These are phyloP conservation scores for Aegilops sharonensis DNA, from an alignment of 176 grass and related monocot species.

Conservation along the genomic window DNA sequence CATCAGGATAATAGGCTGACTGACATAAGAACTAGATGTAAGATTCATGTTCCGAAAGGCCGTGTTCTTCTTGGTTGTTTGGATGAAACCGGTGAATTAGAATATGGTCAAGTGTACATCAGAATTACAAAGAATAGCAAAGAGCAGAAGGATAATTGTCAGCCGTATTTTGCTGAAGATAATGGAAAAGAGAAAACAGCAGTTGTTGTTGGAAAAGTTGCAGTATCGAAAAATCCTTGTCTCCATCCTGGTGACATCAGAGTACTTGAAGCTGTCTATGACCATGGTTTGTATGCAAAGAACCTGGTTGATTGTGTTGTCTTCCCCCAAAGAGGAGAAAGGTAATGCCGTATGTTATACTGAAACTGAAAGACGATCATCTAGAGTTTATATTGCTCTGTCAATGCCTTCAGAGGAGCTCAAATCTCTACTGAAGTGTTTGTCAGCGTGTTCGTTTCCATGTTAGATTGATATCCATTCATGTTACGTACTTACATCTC, in stretches of 20 bases:
- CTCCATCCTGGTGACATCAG: constrained; percentile 95
- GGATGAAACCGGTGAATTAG: constrained; percentile 62
- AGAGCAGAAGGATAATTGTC: constrained; percentile 50
- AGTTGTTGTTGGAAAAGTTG: constrained; percentile 65
- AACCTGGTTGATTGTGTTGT: constrained; percentile 81
- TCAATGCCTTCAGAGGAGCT: not conserved
- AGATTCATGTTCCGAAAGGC: constrained; percentile 80
- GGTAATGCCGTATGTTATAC: constrained; percentile 43
- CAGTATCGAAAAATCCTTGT: constrained; percentile 87
- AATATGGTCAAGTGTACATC: constrained; percentile 85
- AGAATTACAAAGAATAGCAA: constrained; percentile 74
- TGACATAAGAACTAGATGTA: constrained; percentile 77
- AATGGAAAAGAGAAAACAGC: constrained; percentile 40
- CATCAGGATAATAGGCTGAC: constrained; percentile 66
- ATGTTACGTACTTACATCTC: not conserved
- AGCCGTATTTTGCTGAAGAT: constrained; percentile 46
- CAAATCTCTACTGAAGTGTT: constrained; percentile 17
- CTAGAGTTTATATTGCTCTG: constrained; percentile 17
- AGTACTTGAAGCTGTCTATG: constrained; percentile 83
- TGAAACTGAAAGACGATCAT: constrained; percentile 20
- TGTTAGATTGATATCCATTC: constrained; percentile 19
- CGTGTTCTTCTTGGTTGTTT: constrained; percentile 92
- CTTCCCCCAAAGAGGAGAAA: constrained; percentile 86
- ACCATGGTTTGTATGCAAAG: constrained; percentile 56
- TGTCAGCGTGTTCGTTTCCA: not conserved